A percentile compares a stretch with the other conserved stretches of the same genome.
Conservation (phyloP, 139 green algal species). For the Parachlorella kessleri region DNA sequence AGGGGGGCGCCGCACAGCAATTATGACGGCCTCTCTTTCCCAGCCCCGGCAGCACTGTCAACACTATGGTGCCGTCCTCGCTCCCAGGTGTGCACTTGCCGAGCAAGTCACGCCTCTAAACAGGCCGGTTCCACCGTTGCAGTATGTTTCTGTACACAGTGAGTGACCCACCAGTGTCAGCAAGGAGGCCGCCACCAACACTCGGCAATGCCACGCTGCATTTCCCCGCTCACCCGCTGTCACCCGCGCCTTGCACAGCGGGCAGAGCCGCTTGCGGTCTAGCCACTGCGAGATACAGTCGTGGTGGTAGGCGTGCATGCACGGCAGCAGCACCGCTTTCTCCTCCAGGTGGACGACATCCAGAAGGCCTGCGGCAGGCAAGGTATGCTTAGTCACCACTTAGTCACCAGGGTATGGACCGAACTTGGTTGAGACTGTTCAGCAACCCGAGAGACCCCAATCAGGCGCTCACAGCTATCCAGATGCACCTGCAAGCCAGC, state of each 20-base stretch:
- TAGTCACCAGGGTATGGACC: neutral
- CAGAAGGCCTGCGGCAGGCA: neutral
- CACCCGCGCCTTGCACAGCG: slow-evolving; percentile 26
- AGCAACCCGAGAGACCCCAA: neutral
- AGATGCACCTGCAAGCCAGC: no score
- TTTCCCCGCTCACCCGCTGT: neutral
- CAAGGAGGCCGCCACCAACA: no score
- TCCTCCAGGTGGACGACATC: slow-evolving; percentile 19
- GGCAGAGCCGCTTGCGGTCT: slow-evolving; percentile 18
- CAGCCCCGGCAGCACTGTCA: no score
- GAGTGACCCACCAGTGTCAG: no score
- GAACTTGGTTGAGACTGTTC: neutral
- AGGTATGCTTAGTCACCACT: neutral
- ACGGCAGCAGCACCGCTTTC: slow-evolving; percentile 12
- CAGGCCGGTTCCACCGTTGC: no score
- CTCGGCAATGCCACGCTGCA: no score
- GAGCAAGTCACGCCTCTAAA: no score
- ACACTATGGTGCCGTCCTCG: no score
- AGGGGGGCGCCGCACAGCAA: no score
- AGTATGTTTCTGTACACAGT: no score
- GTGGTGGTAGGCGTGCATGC: slow-evolving; percentile 28
- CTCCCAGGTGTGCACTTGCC: no score
- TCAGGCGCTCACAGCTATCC: neutral
- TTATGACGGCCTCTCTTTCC: no score
- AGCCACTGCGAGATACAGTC: slow-evolving; percentile 11